Conservation (phyloP, 257 asterid genomes). For the Solanum medicagineum region DNA sequence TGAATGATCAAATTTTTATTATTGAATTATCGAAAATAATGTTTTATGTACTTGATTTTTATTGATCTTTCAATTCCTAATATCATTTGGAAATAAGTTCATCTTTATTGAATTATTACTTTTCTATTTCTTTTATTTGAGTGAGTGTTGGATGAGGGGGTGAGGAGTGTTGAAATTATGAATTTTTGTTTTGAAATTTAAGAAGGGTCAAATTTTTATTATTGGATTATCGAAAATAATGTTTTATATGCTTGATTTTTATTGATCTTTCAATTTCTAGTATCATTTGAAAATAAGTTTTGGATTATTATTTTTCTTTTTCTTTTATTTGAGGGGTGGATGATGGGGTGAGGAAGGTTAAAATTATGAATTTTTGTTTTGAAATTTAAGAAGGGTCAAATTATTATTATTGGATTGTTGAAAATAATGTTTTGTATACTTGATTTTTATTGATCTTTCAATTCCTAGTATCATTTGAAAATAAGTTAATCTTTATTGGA, state of each 20-base stretch:
- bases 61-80: too few species aligned
- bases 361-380: not conserved
- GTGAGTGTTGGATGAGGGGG: not conserved
- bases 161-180: not conserved
- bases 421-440: not conserved
- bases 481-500: not conserved
- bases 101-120: too few species aligned
- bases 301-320: too few species aligned
- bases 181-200: not conserved
- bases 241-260: not conserved
- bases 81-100: too few species aligned
- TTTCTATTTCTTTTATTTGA: not conserved
- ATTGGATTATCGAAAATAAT: not conserved
- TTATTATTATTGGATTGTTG: not conserved
- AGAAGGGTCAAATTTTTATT: not conserved
- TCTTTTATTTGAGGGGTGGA: too few species aligned
- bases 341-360: not conserved
- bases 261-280: not conserved
- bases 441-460: not conserved
- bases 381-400: not conserved
- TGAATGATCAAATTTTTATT: too few species aligned
- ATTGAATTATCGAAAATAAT: too few species aligned
- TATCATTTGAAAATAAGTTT: not conserved
- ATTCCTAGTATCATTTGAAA: not conserved
- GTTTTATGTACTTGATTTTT: too few species aligned